Evolutionary conservation across 2,329 filamentous ascomycete species (phyloP), one percentile per base, ranked within the genome.

Genomic region (Ophiostoma triangulosporum): DNA sequence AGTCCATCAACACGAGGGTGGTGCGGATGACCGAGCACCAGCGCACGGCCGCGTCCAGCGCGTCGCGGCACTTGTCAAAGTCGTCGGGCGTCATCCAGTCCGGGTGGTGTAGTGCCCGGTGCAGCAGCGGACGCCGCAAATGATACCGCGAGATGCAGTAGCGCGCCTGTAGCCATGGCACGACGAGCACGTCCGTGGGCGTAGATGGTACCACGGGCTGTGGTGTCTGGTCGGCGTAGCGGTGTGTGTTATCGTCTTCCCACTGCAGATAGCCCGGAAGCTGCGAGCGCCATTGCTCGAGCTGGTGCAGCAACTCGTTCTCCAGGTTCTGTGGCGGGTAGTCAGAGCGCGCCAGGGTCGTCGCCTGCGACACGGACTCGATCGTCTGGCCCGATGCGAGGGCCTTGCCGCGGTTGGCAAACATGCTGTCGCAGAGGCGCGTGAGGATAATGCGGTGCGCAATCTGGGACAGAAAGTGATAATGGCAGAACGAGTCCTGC

Each of bases 381-480:
- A 45, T 40, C 14, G 51, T 38, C 29, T 55, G 50, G n/a, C 54
- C 52, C 1, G 49, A 35, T 1, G 57, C 55, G 15, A 60, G 53
- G 2, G 54, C 58, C 12, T 54, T 36, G 22, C 53, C 45, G 48
- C 58, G 54, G 36, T 66, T 58, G 29, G 49, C 26, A 31, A 60
- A 56, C 51, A 60, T 43, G 60, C 73, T 74, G 57, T 76, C 70
- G 51, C 73, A 70, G 27, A 77, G 70, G 6, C 75, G 70, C 1
- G 73, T 77, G 8, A 78, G 66, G 52, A 78, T 74, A 55, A 77
- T 77, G 46, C 75, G 70, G 60, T 77, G 74, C 6, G 75, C 74
- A 33, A 76, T 74, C 59, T 78, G 75, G 26, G 74, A 74, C 6
- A 78, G 69, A 57, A 78, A 78, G 57, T 78, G 75, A 54, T 77